A percentile compares a stretch with the other conserved stretches of the same genome.
These are phyloP conservation scores for Xylaria arbuscula DNA, from an alignment of 2,329 filamentous ascomycete species.

Conservation along the genomic window DNA sequence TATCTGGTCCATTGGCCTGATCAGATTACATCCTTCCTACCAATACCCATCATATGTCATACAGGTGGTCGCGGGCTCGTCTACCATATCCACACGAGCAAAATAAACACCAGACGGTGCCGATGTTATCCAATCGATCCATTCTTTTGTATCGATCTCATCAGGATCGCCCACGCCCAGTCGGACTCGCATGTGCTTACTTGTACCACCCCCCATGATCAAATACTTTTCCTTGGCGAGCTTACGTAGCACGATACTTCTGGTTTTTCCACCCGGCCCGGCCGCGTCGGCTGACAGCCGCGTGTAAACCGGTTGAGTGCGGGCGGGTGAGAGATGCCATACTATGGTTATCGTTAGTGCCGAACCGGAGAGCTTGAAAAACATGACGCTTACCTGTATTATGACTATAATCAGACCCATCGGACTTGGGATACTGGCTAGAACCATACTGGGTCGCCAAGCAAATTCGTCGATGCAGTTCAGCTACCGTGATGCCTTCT, in stretches of 20 bases:
- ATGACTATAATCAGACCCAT: neutral
- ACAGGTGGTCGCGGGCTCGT: neutral
- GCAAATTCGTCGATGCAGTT: constrained; percentile 32
- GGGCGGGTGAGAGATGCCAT: neutral
- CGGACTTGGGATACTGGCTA: neutral
- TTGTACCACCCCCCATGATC: too few relatives aligned
- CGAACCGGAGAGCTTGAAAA: neutral
- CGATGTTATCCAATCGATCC: constrained; percentile 18
- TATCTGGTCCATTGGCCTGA: too few relatives aligned
- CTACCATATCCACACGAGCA: neutral
- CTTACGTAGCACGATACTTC: constrained; percentile 24
- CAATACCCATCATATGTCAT: too few relatives aligned
- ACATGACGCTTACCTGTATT: constrained; percentile 5
- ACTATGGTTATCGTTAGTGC: constrained; percentile 10
- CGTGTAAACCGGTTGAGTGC: constrained; percentile 33
- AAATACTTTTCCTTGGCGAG: neutral
- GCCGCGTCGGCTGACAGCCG: constrained; percentile 23
- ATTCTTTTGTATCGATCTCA: constrained; percentile 6
- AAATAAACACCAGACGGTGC: neutral
- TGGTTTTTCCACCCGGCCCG: constrained; percentile 9
- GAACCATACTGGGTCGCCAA: constrained; percentile 22
- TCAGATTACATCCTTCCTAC: too few relatives aligned
- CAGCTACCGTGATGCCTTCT: constrained; percentile 27
- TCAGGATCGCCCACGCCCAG: neutral
- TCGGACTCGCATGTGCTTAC: neutral